A percentile compares a stretch with the other conserved stretches of the same genome.
Evolutionary conservation across 2,329 filamentous ascomycete species (phyloP).

Genomic region (Metarhizium guizhouense): DNA sequence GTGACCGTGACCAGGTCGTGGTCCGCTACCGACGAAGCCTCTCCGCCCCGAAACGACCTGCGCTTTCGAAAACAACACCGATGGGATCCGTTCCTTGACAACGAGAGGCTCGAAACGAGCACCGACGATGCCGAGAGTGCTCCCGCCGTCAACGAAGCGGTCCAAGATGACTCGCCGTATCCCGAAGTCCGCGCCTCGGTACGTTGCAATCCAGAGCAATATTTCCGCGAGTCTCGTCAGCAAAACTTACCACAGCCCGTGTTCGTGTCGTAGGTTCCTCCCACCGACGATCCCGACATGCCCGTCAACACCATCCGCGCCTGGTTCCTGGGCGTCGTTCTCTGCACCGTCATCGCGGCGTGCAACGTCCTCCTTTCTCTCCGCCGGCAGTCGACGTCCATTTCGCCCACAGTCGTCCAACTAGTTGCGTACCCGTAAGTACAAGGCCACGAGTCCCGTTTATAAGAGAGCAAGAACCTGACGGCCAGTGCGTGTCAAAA

Average conservation of each 20-base stretch:
- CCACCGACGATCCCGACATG: conserved; percentile 39
- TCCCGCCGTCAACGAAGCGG: conserved; percentile 33
- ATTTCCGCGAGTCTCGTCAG: too few species aligned
- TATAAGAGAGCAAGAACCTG: not conserved
- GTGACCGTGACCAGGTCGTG: too few species aligned
- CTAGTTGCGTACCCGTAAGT: conserved; percentile 39
- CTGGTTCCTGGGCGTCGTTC: conserved; percentile 46
- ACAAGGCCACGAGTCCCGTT: too few species aligned
- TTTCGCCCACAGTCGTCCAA: conserved; percentile 47
- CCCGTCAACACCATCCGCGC: conserved; percentile 49
- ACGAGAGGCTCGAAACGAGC: conserved; percentile 36
- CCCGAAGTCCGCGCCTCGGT: conserved; percentile 18
- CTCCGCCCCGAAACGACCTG: too few species aligned
- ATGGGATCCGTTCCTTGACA: conserved; percentile 47
- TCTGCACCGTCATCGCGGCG: conserved; percentile 47
- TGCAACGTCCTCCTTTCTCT: conserved; percentile 44
- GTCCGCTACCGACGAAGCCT: too few species aligned
- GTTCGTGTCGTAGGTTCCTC: conserved; percentile 10
- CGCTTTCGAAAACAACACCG: conserved; percentile 31
- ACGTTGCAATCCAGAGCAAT: not conserved
- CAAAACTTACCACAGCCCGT: too few species aligned
- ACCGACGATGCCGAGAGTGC: conserved; percentile 38
- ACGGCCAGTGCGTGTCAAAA: not conserved
- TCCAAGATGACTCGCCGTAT: conserved; percentile 41
- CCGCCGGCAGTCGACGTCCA: conserved; percentile 39